Evolutionary conservation across 1,284 basidiomycete genomes (phyloP), one percentile per base, ranked within the genome.

Genomic region (Ceratobasidium sp.): DNA sequence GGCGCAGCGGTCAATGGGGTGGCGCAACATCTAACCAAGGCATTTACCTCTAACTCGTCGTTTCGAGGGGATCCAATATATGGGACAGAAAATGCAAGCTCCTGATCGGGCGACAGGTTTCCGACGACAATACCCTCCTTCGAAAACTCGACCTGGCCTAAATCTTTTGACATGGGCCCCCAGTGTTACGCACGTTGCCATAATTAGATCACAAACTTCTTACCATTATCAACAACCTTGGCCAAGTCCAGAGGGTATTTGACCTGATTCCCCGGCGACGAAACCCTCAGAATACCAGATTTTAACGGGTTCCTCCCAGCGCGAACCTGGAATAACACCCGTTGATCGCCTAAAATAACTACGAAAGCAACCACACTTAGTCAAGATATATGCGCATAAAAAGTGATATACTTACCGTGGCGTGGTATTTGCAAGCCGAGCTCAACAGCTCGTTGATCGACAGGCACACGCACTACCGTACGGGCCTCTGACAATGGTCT

Each of bases 271-370:
- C 61, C 62, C 40, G 12, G 38, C 33, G 61, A 66, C 26, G 48
- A 54, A 26, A 75, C 73, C 3, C 44, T 54, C 17, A 75, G 13
- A 9, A 46, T 66, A 20, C 73, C 73, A 42, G 73, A 54, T 42
- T 62, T 54, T 20, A 94, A 81, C 26, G 88, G 82, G 81, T 94
- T 95, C 56, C 92, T 87, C 10, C 94, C 93, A 7, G 91, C 89
- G 17, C 86, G 88, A 17, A 96, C 78, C 2, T 85, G 84, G 40
- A 94, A 83, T 71, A 90, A 84, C 10, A 94, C 83, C 38, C 95
- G 88, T 82, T 92, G 89, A 78, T 94, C 94, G 95, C 79, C 44
- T 33, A 50, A 17, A 70, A 62, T 73, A 20, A 61, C 62, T 64
- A 40, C 15, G 17, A n/a, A 65, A 79, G 79, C 40, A 10, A 46